Conservation (phyloP, 2,329 filamentous ascomycete species). For the Domatiomyces catenatus region DNA sequence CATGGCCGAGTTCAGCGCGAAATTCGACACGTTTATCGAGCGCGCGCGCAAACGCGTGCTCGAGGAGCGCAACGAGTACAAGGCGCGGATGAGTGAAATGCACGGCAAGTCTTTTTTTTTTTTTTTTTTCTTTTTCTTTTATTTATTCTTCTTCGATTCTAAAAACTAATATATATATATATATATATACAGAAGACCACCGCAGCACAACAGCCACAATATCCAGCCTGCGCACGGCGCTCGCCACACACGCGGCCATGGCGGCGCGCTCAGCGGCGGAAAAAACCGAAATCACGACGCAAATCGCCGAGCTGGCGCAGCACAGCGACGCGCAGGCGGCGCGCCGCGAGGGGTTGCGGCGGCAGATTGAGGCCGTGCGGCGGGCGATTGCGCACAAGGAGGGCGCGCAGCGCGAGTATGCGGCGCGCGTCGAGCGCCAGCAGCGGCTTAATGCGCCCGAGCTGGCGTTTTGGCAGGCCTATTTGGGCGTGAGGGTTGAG, state of each 20-base stretch:
- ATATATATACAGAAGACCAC: conserved; percentile 55
- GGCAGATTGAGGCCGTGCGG: conserved; percentile 38
- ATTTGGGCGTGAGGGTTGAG: conserved; percentile 76
- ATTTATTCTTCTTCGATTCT: neutral
- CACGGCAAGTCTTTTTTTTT: conserved; percentile 46
- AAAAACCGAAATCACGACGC: conserved; percentile 45
- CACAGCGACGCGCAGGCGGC: conserved; percentile 41
- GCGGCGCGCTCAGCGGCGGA: conserved; percentile 27
- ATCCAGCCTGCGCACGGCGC: conserved; percentile 35
- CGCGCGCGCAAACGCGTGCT: conserved; percentile 75
- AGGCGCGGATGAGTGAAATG: conserved; percentile 74
- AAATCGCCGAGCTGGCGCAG: conserved; percentile 40
- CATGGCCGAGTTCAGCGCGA: conserved; percentile 81
- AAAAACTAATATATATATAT: conserved; percentile 1
- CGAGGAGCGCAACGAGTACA: conserved; percentile 87
- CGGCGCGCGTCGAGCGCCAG: conserved; percentile 64
- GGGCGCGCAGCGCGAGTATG: conserved; percentile 34
- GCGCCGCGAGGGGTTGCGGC: conserved; percentile 40
- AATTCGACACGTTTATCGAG: conserved; percentile 90
- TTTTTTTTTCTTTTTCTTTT: neutral
- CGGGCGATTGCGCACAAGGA: conserved; percentile 31
- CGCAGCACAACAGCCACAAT: conserved; percentile 55
- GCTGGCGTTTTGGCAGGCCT: conserved; percentile 88
- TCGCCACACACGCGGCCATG: conserved; percentile 13
- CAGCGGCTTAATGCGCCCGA: conserved; percentile 81